Evolutionary conservation across 768 basidiomycete species (phyloP).

Genomic region (Termitomyces sp.): DNA sequence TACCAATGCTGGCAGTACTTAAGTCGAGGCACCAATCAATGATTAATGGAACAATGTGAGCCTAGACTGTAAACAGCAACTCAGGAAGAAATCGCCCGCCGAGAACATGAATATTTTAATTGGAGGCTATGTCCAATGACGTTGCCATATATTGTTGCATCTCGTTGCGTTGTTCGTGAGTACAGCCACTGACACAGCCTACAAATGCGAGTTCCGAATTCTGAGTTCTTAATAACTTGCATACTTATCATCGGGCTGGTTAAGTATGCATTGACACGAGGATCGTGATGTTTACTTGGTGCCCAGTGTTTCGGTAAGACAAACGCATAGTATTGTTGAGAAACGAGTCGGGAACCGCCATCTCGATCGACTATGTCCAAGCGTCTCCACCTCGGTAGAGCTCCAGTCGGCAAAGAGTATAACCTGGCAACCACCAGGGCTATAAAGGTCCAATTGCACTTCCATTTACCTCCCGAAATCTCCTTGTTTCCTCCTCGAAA

Average conservation of each 20-base stretch:
- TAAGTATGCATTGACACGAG: not conserved
- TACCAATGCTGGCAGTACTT: no score
- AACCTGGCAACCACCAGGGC: slow-evolving; percentile 9
- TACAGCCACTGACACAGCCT: not conserved
- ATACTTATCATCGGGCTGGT: not conserved
- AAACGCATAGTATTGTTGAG: not conserved
- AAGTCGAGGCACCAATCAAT: no score
- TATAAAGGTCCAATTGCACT: slow-evolving; percentile 4
- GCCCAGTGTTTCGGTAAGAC: not conserved
- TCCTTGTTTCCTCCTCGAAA: not conserved
- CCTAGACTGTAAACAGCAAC: no score
- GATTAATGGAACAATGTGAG: no score
- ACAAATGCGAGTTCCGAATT: not conserved
- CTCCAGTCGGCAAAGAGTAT: slow-evolving; percentile 13
- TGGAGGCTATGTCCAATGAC: not conserved
- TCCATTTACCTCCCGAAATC: not conserved
- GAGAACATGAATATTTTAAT: no score
- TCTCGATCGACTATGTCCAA: not conserved
- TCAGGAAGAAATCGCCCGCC: no score
- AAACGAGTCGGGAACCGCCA: not conserved
- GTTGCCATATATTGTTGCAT: not conserved
- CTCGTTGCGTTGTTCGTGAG: not conserved
- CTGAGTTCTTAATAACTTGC: not conserved
- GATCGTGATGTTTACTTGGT: not conserved
- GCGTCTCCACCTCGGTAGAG: not conserved